These are phyloP conservation scores for Pseudevernia furfuracea DNA, from an alignment of 495 filamentous ascomycete species.

Conservation along the genomic window DNA sequence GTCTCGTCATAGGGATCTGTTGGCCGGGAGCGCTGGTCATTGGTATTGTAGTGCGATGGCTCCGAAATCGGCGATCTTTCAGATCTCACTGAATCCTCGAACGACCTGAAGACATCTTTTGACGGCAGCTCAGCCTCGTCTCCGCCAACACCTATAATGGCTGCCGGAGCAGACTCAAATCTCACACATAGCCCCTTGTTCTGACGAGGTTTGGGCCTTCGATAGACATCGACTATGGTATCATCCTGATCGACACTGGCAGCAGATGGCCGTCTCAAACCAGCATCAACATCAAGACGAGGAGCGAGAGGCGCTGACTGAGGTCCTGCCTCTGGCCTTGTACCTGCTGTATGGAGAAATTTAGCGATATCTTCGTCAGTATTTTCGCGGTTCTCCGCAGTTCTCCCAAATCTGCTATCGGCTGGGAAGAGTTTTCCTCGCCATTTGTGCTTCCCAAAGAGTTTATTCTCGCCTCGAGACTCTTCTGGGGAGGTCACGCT, in stretches of 20 bases:
- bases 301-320: constrained; percentile 22
- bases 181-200: constrained; percentile 62
- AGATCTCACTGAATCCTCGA: constrained; percentile 33
- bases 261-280: constrained; percentile 26
- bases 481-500: constrained; percentile 15
- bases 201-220: constrained; percentile 32
- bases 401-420: constrained; percentile 31
- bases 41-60: background rate
- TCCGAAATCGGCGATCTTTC: constrained; percentile 1
- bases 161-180: constrained; percentile 59
- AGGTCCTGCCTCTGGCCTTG: constrained; percentile 23
- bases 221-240: constrained; percentile 24
- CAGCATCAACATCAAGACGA: background rate
- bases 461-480: constrained; percentile 31
- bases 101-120: constrained; percentile 54
- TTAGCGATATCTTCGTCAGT: constrained; percentile 41
- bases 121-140: constrained; percentile 68
- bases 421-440: constrained; percentile 43
- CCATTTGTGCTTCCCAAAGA: constrained; percentile 39
- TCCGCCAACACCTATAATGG: constrained; percentile 79
- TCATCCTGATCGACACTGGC: constrained; percentile 24
- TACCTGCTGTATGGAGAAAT: constrained; percentile 33
- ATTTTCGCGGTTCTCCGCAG: constrained; percentile 23
- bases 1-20: background rate
- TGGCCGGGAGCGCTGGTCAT: background rate